A percentile compares a stretch with the other conserved stretches of the same genome.
These are phyloP conservation scores for Papiliotrema fonsecae DNA, from an alignment of 1,284 basidiomycete genomes.

Conservation along the genomic window DNA sequence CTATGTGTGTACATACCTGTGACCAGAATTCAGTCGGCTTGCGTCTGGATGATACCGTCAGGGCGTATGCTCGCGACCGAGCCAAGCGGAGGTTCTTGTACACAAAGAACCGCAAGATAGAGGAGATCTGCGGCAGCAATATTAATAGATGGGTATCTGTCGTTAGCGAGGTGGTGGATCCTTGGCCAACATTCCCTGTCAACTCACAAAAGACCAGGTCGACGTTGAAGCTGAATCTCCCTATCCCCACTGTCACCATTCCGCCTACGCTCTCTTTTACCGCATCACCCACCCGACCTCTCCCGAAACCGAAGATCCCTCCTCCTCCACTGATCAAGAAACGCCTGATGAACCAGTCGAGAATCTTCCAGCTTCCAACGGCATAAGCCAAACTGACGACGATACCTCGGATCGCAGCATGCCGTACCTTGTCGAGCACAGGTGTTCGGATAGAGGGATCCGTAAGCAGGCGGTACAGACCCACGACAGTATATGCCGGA, in stretches of 20 bases:
- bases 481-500: conserved; percentile 43
- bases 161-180: too few species aligned
- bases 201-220: conserved; percentile 42
- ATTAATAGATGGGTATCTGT: conserved; percentile 70
- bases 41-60: conserved; percentile 71
- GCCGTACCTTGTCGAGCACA: conserved; percentile 45
- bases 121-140: conserved; percentile 64
- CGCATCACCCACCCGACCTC: conserved; percentile 15
- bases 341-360: conserved; percentile 40
- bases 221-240: conserved; percentile 20
- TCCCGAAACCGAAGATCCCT: conserved; percentile 12
- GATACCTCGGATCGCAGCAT: conserved; percentile 42
- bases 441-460: conserved; percentile 40
- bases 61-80: conserved; percentile 63
- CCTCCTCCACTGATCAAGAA: conserved; percentile 29
- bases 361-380: conserved; percentile 30
- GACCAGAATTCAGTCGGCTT: conserved; percentile 78
- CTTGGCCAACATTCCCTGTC: too few species aligned
- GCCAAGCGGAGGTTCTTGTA: conserved; percentile 70
- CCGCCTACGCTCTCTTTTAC: conserved; percentile 19
- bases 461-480: conserved; percentile 40
- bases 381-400: conserved; percentile 38
- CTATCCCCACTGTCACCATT: conserved; percentile 26
- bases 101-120: conserved; percentile 72
- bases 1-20: too few species aligned